These are phyloP conservation scores for Nitzschia sp. DNA, from an alignment of 108 stramenopile genomes.

Conservation along the genomic window DNA sequence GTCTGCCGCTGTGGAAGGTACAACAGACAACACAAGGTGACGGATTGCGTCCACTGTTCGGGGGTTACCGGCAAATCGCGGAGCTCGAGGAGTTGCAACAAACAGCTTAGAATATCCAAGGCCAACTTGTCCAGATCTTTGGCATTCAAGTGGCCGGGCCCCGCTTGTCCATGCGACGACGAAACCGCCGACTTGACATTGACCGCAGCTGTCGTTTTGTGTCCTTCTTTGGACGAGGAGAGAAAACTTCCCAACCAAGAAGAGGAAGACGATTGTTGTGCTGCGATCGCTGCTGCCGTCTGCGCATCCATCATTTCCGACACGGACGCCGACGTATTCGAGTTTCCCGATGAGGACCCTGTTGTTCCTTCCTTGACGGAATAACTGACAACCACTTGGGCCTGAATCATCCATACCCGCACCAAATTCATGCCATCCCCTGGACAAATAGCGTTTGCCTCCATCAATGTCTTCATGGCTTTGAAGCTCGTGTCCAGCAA, in stretches of 20 bases:
- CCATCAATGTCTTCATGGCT: slow-evolving; percentile 63
- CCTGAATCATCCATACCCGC: slow-evolving; percentile 78
- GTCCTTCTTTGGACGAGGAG: slow-evolving; percentile 19
- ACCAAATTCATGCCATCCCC: slow-evolving; percentile 71
- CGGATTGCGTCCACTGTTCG: slow-evolving; percentile 47
- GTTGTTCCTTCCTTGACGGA: slow-evolving; percentile 21
- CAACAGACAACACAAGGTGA: slow-evolving; percentile 45
- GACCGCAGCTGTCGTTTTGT: slow-evolving; percentile 10
- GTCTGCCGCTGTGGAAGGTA: slow-evolving; percentile 31
- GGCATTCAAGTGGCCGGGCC: slow-evolving; percentile 36
- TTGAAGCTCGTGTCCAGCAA: slow-evolving; percentile 68
- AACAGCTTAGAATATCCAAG: slow-evolving; percentile 47
- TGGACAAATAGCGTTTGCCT: slow-evolving; percentile 78
- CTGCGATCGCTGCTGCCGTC: not conserved
- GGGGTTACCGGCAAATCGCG: slow-evolving; percentile 34
- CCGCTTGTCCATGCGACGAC: slow-evolving; percentile 39
- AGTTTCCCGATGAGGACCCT: not conserved
- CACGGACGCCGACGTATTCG: slow-evolving; percentile 3
- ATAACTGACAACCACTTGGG: slow-evolving; percentile 54
- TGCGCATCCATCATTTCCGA: not conserved
- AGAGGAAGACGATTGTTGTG: slow-evolving; percentile 16
- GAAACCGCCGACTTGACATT: slow-evolving; percentile 26
- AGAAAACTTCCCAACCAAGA: slow-evolving; percentile 38
- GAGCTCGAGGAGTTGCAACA: slow-evolving; percentile 46
- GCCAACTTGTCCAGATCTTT: slow-evolving; percentile 51